Evolutionary conservation across 169 alveolate species (phyloP).

Genomic region (Plasmodium yoelii): DNA sequence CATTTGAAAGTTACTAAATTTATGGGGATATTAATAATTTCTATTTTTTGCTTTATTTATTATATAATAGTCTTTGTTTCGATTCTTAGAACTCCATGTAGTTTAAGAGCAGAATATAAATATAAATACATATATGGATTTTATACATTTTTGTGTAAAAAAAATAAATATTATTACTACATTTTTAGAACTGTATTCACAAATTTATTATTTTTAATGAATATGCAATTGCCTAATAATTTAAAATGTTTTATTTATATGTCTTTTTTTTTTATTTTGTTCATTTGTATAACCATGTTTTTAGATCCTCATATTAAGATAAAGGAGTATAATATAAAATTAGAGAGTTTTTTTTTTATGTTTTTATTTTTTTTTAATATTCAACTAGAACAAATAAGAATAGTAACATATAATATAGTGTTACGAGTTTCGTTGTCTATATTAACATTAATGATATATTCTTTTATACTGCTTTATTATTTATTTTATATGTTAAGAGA

Average conservation of each 20-base stretch:
- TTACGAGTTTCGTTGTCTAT: conserved; percentile 41
- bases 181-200: conserved; percentile 35
- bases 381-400: conserved; percentile 66
- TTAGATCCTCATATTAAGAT: conserved; percentile 42
- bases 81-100: conserved; percentile 9
- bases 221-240: conserved; percentile 27
- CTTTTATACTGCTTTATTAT: conserved; percentile 63
- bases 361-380: conserved; percentile 73
- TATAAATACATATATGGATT: conserved; percentile 64
- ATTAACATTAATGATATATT: conserved; percentile 41
- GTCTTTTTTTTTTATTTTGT: conserved; percentile 49
- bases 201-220: conserved; percentile 56
- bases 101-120: conserved; percentile 10
- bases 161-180: conserved; percentile 35
- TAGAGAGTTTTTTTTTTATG: conserved; percentile 58
- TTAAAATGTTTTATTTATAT: conserved; percentile 41
- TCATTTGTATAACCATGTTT: conserved; percentile 45
- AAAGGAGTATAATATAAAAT: conserved; percentile 14
- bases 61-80: conserved; percentile 33
- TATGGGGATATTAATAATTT: conserved; percentile 25
- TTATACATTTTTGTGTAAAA: conserved; percentile 63
- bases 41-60: conserved; percentile 16
- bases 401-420: conserved; percentile 61
- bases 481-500: conserved; percentile 69
- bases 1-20: conserved; percentile 22